phyloP scores from a whole-genome alignment of 345 rosid genomes.

The Hibiscus syriacus region DNA sequence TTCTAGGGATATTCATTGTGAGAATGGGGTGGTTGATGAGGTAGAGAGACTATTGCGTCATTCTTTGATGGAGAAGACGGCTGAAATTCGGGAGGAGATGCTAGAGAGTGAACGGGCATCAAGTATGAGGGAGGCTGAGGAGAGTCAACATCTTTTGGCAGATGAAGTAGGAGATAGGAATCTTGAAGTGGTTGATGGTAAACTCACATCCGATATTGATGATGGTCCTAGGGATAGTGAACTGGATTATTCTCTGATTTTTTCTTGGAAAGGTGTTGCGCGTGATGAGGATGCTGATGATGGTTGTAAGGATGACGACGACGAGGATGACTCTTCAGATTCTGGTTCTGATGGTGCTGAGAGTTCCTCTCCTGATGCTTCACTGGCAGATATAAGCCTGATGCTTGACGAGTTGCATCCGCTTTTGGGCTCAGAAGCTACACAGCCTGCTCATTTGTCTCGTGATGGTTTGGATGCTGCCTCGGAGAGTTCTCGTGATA shows the following conservation, averaged over 20 bases:
- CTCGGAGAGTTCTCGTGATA: slow-evolving; percentile 33
- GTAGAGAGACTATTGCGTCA: slow-evolving; percentile 17
- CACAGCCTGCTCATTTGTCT: slow-evolving; percentile 35
- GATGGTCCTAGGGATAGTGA: slow-evolving; percentile 25
- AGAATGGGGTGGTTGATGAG: slow-evolving; percentile 28
- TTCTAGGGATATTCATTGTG: slow-evolving; percentile 24
- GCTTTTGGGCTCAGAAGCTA: slow-evolving; percentile 51
- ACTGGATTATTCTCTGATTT: slow-evolving; percentile 25
- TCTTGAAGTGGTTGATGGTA: slow-evolving; percentile 21
- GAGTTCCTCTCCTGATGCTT: slow-evolving; percentile 80
- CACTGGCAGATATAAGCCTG: slow-evolving; percentile 86
- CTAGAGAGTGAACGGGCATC: slow-evolving; percentile 12
- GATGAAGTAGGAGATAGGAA: slow-evolving; percentile 13
- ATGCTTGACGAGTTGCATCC: slow-evolving; percentile 52
- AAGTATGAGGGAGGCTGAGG: slow-evolving; percentile 15
- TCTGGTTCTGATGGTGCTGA: slow-evolving; percentile 82
- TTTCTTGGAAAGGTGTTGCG: slow-evolving; percentile 39
- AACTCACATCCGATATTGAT: slow-evolving; percentile 19
- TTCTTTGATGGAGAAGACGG: slow-evolving; percentile 20
- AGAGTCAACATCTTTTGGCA: slow-evolving; percentile 23
- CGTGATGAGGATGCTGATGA: slow-evolving; percentile 39
- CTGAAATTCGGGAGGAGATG: slow-evolving; percentile 25
- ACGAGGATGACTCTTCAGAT: slow-evolving; percentile 38
- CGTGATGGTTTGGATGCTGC: slow-evolving; percentile 31
- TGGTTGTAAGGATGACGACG: slow-evolving; percentile 35